Evolutionary conservation across 257 asterid species (phyloP).

Genomic region (Fraxinus anomala): DNA sequence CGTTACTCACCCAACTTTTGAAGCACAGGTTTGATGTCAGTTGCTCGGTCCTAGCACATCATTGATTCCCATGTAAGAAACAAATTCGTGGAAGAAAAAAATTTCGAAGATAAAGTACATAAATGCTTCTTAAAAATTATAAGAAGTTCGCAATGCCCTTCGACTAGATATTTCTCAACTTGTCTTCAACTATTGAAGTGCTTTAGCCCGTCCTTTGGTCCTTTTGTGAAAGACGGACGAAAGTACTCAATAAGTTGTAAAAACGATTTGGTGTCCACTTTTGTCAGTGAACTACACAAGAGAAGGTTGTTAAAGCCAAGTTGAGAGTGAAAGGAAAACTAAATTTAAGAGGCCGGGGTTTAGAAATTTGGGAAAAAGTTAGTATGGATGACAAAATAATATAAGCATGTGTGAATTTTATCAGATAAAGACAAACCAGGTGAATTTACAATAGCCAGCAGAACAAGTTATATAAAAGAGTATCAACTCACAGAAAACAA

Average conservation of each 20-base stretch:
- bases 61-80: slow-evolving; percentile 44
- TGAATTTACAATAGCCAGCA: slow-evolving; percentile 5
- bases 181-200: not conserved
- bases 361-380: slow-evolving; percentile 17
- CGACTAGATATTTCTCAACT: slow-evolving; percentile 16
- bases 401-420: not conserved
- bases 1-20: slow-evolving; percentile 73
- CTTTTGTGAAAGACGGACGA: not conserved
- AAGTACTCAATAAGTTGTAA: not conserved
- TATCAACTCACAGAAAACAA: slow-evolving; percentile 63
- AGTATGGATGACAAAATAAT: not conserved
- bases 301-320: not conserved
- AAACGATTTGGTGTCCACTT: slow-evolving; percentile 2
- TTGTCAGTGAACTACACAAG: not conserved
- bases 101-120: slow-evolving; percentile 12
- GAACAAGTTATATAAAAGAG: not conserved
- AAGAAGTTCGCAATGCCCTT: slow-evolving; percentile 14
- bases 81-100: slow-evolving; percentile 4
- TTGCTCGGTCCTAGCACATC: slow-evolving; percentile 60
- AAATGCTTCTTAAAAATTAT: slow-evolving; percentile 15
- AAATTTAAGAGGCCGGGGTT: not conserved
- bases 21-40: slow-evolving; percentile 65
- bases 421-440: not conserved
- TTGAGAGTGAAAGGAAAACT: slow-evolving; percentile 2
- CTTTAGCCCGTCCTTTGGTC: slow-evolving; percentile 5